phyloP scores from a whole-genome alignment of 2,329 filamentous ascomycete genomes.

The Xylaria sp. region DNA sequence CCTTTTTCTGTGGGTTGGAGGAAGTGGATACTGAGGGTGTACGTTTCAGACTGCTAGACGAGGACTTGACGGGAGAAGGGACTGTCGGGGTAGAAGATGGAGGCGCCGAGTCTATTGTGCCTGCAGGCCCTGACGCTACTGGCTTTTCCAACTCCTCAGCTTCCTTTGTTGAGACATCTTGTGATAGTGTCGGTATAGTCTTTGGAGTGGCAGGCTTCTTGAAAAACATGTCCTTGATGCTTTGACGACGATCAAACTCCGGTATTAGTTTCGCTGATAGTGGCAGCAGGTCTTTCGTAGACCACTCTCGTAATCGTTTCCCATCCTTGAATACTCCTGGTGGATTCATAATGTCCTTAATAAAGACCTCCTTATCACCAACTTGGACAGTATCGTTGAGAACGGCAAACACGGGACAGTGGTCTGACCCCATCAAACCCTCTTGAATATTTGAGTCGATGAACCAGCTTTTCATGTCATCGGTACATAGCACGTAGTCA shows the following conservation, averaged over 20 bases:
- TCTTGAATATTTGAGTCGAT: constrained; percentile 87
- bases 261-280: constrained; percentile 85
- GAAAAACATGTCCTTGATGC: constrained; percentile 92
- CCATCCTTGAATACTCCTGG: constrained; percentile 75
- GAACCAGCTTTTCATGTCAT: constrained; percentile 83
- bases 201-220: constrained; percentile 58
- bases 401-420: constrained; percentile 89
- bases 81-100: constrained; percentile 31
- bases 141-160: constrained; percentile 1
- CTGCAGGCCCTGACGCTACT: constrained; percentile 14
- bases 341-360: constrained; percentile 82
- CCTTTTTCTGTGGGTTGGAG: constrained; percentile 52
- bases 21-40: constrained; percentile 38
- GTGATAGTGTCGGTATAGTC: constrained; percentile 32
- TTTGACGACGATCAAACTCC: constrained; percentile 85
- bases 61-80: constrained; percentile 37
- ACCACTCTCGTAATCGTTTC: constrained; percentile 72
- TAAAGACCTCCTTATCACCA: constrained; percentile 59
- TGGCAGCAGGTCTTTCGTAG: constrained; percentile 71
- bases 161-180: constrained; percentile 20
- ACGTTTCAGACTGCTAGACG: constrained; percentile 45
- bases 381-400: constrained; percentile 71
- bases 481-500: constrained; percentile 89
- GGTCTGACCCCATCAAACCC: constrained; percentile 92
- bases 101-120: constrained; percentile 37